Evolutionary conservation across 352 stramenopile genomes (phyloP).

Genomic region (Phytophthora citrophthora): DNA sequence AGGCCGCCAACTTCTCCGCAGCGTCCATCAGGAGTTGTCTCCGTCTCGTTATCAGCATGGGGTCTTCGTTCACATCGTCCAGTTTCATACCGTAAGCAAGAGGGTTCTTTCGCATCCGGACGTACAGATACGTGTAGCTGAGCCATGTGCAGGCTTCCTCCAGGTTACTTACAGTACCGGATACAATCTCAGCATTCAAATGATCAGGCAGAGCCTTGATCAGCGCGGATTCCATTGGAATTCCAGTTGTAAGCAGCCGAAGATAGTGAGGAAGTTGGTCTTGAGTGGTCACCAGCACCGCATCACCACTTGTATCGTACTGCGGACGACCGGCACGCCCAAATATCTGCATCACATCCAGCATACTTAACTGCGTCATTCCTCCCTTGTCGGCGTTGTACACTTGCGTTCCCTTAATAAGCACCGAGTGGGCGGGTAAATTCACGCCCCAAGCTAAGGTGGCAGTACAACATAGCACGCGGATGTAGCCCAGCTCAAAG

Average conservation of each 20-base stretch:
- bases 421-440: constrained; percentile 97
- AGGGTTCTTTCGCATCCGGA: constrained; percentile 98
- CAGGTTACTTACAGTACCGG: constrained; percentile 98
- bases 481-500: constrained; percentile 97
- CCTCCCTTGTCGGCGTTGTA: constrained; percentile 99
- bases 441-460: constrained; percentile 99
- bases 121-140: constrained; percentile 99
- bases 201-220: constrained; percentile 99
- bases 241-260: constrained; percentile 94
- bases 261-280: constrained; percentile 95
- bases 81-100: constrained; percentile 97
- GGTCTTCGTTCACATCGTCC: constrained; percentile 93
- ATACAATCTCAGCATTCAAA: constrained; percentile 99
- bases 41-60: constrained; percentile 74
- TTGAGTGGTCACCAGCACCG: constrained; percentile 98
- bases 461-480: constrained; percentile 98
- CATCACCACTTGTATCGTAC: constrained; percentile 99
- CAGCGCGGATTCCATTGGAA: constrained; percentile 98
- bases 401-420: constrained; percentile 99
- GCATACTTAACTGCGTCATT: constrained; percentile 97
- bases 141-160: constrained; percentile 97
- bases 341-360: constrained; percentile 99
- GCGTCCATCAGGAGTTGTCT: constrained; percentile 78
- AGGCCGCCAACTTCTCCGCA: constrained; percentile 74
- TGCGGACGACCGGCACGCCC: constrained; percentile 97